Base-by-base conservation (phyloP, 352 stramenopile species). In the Elongisporangium prolatum region DNA sequence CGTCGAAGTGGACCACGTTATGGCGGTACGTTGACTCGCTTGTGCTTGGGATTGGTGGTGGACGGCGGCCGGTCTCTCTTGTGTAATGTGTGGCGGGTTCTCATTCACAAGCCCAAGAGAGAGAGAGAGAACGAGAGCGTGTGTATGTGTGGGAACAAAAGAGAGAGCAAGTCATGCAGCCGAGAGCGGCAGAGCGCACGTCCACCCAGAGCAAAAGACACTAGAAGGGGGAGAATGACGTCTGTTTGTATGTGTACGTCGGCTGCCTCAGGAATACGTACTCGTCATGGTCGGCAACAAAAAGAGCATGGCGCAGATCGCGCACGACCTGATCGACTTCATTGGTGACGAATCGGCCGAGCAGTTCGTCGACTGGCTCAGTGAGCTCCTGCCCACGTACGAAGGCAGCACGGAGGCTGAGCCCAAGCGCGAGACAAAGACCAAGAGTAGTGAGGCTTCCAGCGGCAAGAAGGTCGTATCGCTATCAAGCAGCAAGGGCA, bases 211-310 rank as follows among this genome's bases (percentile, higher is more conserved):
- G 70, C 77, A 65, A 71, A 68, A 63, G 44, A 48, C 28, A 57
- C 65, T 48, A 57, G 40, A 68, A 61, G 72, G 58, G 57, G 53
- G 17, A 52, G 14, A 57, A 65, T 64, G 54, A 62, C 57, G 65
- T 70, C 54, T 67, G 22, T 55, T 64, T 57, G 58, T 72, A 54
- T 71, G 11, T 67, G 24, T 67, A 34, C 52, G 18, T 59, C 25
- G 50, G 37, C 50, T 59, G 51, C 34, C 57, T 59, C 66, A 92
- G 83, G 82, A 94, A 72, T 94, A 90, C 64, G 81, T 94, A 52
- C 77, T 89, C 59, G 79, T 90, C 24, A 91, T 94, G 84, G 84
- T 94, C 59, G 71, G 76, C 70, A 94, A 92, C 74, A 89, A 91
- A 74, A 92, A 92, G 67, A 86, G 75, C 53, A 90, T 94, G 82